Base-by-base conservation (phyloP, 1,284 basidiomycete genomes). In the Fistulina hepatica region DNA sequence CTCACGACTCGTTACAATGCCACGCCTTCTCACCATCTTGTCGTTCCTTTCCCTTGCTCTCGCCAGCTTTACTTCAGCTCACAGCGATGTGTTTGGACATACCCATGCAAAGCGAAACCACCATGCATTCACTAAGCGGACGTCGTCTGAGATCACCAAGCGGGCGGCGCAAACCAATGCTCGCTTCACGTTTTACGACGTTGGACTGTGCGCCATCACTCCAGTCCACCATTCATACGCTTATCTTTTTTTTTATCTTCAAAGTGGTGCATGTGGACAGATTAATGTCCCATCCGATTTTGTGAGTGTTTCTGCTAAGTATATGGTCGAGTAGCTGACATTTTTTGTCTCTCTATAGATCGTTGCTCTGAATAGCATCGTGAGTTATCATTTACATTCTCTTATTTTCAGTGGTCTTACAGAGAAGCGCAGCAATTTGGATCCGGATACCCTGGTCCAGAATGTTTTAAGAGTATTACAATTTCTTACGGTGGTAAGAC, bases 401-500 rank as follows among this genome's bases (percentile, higher is more conserved):
- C n/a, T n/a, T n/a, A n/a, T n/a, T n/a, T n/a, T n/a, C n/a, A n/a
- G n/a, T n/a, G n/a, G n/a, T n/a, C n/a, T n/a, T n/a, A n/a, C n/a
- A n/a, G n/a, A n/a, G n/a, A n/a, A n/a, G n/a, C n/a, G n/a, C n/a
- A n/a, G n/a, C n/a, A n/a, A n/a, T n/a, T 62, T 48, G 74, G 71
- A 13, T 36, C 37, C 21, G 67, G 69, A 4, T 82, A 73, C 50
- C 75, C 75, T n/a, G 69, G 74, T 13, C 66, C 71, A 16, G 34
- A 72, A 34, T 90, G 86, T 57, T 73, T 72, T 53, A 59, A 73
- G 57, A 48, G 48, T 15, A 76, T 90, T 50, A 71, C 71, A 27
- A 81, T 90, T 57, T 60, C 63, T 8, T 76, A 69, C 56, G 63
- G 66, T 34, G 81, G 81, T 46, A 77, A 75, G 55, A 67, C 70